These are phyloP conservation scores for Cyclospora cayetanensis DNA, from an alignment of 169 alveolate species.

Conservation along the genomic window DNA sequence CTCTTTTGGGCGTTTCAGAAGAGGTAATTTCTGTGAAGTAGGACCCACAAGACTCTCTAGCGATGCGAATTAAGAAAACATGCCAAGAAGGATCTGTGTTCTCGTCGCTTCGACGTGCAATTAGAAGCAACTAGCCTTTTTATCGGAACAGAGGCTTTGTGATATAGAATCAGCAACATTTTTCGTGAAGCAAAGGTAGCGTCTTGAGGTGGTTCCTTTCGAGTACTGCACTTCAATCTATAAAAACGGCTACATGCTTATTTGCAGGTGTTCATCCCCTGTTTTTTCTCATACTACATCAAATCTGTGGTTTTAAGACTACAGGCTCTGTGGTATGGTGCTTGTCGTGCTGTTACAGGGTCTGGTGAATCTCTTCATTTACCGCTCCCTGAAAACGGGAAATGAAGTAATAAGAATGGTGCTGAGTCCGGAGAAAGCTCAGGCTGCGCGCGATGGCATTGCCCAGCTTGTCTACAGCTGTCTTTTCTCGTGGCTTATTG, in stretches of 20 bases:
- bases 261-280: too few relatives aligned
- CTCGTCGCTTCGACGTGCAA: too few relatives aligned
- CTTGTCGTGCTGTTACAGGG: background rate
- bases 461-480: slow-evolving; percentile 96
- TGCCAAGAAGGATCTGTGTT: too few relatives aligned
- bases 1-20: background rate
- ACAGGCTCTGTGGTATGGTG: too few relatives aligned
- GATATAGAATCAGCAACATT: background rate
- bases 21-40: background rate
- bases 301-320: too few relatives aligned
- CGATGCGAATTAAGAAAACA: background rate
- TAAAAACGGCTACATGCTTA: too few relatives aligned
- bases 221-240: too few relatives aligned
- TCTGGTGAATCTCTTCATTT: background rate
- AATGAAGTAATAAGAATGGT: slow-evolving; percentile 8
- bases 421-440: slow-evolving; percentile 24
- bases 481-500: slow-evolving; percentile 95
- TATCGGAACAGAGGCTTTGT: background rate
- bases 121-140: background rate
- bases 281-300: background rate
- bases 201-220: too few relatives aligned
- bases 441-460: slow-evolving; percentile 69
- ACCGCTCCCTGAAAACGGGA: slow-evolving; percentile 43
- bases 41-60: background rate
- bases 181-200: too few relatives aligned